Base-by-base conservation (phyloP, 2,329 filamentous ascomycete species). In the Trichophyton equinum region DNA sequence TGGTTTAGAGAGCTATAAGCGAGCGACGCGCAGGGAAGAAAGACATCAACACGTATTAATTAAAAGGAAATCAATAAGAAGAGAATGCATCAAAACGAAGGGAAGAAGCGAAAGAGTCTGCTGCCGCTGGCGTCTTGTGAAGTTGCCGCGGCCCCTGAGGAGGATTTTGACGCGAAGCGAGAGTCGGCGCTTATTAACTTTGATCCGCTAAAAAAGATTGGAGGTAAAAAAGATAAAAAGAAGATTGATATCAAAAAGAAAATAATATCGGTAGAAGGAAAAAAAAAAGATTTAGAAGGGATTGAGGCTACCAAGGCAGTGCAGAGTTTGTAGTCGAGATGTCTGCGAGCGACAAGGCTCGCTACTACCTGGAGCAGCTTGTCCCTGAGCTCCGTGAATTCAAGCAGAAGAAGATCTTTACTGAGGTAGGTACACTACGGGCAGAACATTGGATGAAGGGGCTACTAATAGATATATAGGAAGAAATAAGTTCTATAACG, bases 321-420 rank as follows among this genome's bases (percentile, higher is more conserved):
- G 11, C 11, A 13, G 33, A 38, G 33, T 38, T 9, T 96, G 15
- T 7, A 4, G n/a, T 18, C n/a, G 40, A n/a, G 90, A 83, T 91
- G 1, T 87, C 85, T 47, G 86, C 94, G 62, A 87, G 88, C 65
- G 94, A 97, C 71, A 97, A 96, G 76, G 94, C 92, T 61, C 89
- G 92, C 62, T 97, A 92, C 76, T 96, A 89, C 75, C 82, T 97
- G 65, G 94, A 99, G 78, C 87, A 92, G 67, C 87, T 88, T 1
- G 89, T 96, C 49, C 90, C 91, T 15, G 91, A 97, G 74, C 82
- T 99, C 61, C 89, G 91, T 64, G 91, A 96, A 69, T 95, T 90
- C 74, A 88, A 95, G 75, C 84, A 89, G 66, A 96, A 96, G 74
- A 86, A 89, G 68, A 88, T 99, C 67, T 99, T 99, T 76, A 84